Conservation (phyloP, 331 rosid genomes). For the Malus hybrid region DNA sequence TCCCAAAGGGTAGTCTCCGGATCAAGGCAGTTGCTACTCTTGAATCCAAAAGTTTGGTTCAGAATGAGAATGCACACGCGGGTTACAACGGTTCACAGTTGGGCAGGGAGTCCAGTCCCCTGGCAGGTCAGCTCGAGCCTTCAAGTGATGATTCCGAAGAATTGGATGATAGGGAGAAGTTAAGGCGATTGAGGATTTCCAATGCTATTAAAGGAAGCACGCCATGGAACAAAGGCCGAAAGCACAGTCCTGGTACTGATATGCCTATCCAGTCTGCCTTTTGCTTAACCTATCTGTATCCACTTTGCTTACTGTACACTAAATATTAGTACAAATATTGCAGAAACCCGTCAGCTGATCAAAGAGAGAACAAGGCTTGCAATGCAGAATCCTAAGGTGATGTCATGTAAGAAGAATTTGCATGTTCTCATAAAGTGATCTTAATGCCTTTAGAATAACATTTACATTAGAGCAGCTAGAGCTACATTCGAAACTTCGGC, state of each 20-base stretch:
- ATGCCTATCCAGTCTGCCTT: neutral
- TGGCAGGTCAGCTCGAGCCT: constrained; percentile 11
- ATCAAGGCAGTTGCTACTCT: constrained; percentile 72
- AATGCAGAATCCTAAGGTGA: constrained; percentile 99
- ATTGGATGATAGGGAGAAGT: constrained; percentile 56
- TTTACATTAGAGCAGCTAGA: too few species aligned
- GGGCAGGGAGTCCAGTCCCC: constrained; percentile 17
- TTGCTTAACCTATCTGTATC: neutral
- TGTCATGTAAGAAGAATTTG: constrained; percentile 87
- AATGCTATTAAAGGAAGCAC: constrained; percentile 83
- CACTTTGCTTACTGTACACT: neutral
- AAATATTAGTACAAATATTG: constrained; percentile 8
- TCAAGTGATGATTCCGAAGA: constrained; percentile 24
- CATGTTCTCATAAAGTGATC: constrained; percentile 28
- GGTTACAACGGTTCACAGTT: constrained; percentile 17
- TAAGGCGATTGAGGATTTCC: constrained; percentile 80
- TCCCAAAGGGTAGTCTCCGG: constrained; percentile 21
- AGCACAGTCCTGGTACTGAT: constrained; percentile 70
- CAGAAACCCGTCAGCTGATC: constrained; percentile 83
- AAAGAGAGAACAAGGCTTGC: constrained; percentile 88
- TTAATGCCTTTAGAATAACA: neutral
- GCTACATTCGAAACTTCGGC: neutral
- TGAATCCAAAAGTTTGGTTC: constrained; percentile 39
- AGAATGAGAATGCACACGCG: constrained; percentile 14
- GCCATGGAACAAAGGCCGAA: constrained; percentile 96